phyloP scores from a whole-genome alignment of 1,284 basidiomycete genomes.

The Microbotryum saponariae region DNA sequence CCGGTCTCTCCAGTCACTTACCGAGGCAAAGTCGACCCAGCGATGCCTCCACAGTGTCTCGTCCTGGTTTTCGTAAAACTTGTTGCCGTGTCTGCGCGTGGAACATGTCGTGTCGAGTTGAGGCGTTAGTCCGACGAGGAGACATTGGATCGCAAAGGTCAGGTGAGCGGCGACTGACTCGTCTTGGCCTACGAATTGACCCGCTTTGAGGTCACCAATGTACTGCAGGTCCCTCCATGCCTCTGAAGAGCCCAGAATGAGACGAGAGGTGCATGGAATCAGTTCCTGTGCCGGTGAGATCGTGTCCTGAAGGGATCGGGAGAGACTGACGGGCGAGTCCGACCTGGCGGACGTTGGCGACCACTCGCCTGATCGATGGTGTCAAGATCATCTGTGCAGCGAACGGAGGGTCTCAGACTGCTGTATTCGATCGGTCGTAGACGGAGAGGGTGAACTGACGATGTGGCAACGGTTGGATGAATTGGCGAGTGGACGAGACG shows the following conservation, averaged over 20 bases:
- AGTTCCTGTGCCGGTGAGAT: background rate
- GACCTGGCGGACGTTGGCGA: slow-evolving; percentile 63
- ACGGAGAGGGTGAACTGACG: no score
- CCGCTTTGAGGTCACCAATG: slow-evolving; percentile 84
- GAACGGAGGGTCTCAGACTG: no score
- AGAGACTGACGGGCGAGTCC: slow-evolving; percentile 49
- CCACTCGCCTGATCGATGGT: slow-evolving; percentile 65
- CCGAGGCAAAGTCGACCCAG: slow-evolving; percentile 86
- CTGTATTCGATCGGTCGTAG: no score
- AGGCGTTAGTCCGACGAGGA: background rate
- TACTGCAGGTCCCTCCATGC: slow-evolving; percentile 46
- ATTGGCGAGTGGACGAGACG: no score
- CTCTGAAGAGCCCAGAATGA: slow-evolving; percentile 47
- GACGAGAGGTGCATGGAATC: background rate
- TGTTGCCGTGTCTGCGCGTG: slow-evolving; percentile 30
- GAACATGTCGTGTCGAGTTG: background rate
- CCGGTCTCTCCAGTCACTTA: slow-evolving; percentile 38
- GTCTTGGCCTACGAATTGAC: slow-evolving; percentile 68
- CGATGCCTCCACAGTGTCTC: slow-evolving; percentile 75
- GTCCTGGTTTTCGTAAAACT: slow-evolving; percentile 78
- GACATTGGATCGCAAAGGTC: background rate
- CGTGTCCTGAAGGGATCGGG: background rate
- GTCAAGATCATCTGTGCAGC: slow-evolving; percentile 41
- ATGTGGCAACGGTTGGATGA: no score
- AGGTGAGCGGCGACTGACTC: slow-evolving; percentile 52